Percentiles rank a stretch among this genome's conserved stretches.
Evolutionary conservation across 129 eudicot genomes (phyloP).

Genomic region (Ambrosia artemisiifolia): DNA sequence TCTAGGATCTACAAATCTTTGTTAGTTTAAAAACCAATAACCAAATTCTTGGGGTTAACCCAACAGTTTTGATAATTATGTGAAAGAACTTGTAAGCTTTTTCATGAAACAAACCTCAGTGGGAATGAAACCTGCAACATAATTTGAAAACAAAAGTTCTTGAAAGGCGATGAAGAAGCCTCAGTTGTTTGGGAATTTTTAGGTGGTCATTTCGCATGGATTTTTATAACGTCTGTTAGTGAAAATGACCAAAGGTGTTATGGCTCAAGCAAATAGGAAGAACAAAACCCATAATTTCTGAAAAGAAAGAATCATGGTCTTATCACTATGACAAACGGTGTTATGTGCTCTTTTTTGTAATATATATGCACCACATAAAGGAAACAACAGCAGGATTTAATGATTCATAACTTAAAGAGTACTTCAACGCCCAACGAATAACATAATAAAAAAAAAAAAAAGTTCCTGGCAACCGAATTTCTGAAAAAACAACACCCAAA

Average conservation of each 20-base stretch:
- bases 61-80: too few relatives aligned
- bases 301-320: neutral
- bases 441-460: constrained; percentile 11
- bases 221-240: neutral
- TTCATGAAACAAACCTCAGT: too few relatives aligned
- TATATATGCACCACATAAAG: constrained; percentile 5
- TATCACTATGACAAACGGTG: neutral
- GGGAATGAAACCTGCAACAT: too few relatives aligned
- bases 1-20: too few relatives aligned
- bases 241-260: neutral
- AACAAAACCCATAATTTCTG: too few relatives aligned
- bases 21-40: too few relatives aligned
- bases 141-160: too few relatives aligned
- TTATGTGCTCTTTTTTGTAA: neutral
- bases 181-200: too few relatives aligned
- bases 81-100: too few relatives aligned
- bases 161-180: too few relatives aligned
- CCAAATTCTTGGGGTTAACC: too few relatives aligned
- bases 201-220: neutral
- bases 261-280: too few relatives aligned
- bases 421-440: constrained; percentile 10
- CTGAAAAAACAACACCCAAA: constrained; percentile 6
- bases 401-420: constrained; percentile 19
- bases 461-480: neutral
- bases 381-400: constrained; percentile 10